phyloP scores from a whole-genome alignment of 2,329 filamentous ascomycete genomes.

The Podosphaera fusca region DNA sequence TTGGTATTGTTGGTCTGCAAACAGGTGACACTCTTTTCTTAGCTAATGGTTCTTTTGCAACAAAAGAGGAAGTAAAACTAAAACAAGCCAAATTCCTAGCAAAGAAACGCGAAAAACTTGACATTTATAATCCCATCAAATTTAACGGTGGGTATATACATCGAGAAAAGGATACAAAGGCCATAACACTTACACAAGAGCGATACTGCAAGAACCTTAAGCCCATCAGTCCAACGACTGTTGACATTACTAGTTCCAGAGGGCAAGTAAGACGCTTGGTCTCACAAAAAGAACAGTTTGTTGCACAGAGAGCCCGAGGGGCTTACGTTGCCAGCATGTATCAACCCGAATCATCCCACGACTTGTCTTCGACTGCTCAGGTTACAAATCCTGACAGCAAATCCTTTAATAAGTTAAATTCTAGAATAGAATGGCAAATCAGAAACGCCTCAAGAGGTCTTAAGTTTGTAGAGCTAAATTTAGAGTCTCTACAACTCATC shows the following conservation, averaged over 20 bases:
- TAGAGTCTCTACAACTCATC: background rate
- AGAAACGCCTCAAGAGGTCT: background rate
- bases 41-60: background rate
- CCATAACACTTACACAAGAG: background rate
- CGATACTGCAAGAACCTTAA: background rate
- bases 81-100: background rate
- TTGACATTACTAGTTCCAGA: background rate
- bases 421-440: background rate
- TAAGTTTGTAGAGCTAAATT: background rate
- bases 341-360: conserved; percentile 2
- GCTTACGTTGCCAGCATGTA: background rate
- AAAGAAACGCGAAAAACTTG: background rate
- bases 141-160: background rate
- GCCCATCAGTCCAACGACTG: background rate
- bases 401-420: background rate
- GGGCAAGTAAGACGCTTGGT: background rate
- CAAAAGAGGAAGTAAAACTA: background rate
- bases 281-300: background rate
- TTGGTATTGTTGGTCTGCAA: background rate
- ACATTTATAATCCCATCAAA: background rate
- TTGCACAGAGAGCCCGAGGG: background rate
- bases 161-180: background rate
- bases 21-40: background rate
- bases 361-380: conserved; percentile 1
- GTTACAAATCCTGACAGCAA: background rate